phyloP scores from a whole-genome alignment of 208 protist species.

The Trypanosoma platydactyli region DNA sequence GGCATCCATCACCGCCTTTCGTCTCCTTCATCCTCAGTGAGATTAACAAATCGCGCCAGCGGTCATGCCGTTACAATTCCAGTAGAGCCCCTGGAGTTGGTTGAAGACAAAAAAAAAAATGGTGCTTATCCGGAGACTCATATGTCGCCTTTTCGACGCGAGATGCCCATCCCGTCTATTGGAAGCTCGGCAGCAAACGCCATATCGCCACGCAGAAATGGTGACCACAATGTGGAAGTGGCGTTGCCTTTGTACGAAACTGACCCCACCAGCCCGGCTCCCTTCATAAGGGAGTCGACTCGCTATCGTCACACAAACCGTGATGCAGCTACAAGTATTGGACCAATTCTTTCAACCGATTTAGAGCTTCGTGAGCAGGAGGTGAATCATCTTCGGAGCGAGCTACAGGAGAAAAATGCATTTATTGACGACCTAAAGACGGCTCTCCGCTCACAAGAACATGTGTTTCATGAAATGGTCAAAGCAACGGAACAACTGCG shows the following conservation, averaged over 20 bases:
- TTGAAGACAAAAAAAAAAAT: background rate
- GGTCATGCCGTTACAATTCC: background rate
- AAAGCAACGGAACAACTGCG: constrained; percentile 27
- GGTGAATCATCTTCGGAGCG: constrained; percentile 2
- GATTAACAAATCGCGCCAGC: background rate
- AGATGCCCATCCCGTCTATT: background rate
- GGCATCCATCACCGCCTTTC: background rate
- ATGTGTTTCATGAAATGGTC: constrained; percentile 34
- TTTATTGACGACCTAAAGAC: constrained; percentile 30
- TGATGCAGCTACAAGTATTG: background rate
- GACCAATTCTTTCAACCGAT: constrained; percentile 13
- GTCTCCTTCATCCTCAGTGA: constrained; percentile 1
- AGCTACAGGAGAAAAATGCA: constrained; percentile 24
- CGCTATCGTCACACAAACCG: background rate
- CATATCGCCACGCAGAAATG: background rate
- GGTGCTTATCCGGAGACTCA: background rate
- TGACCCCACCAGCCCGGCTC: constrained; percentile 2
- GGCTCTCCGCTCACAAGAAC: constrained; percentile 24
- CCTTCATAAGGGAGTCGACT: background rate
- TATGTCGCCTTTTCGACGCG: constrained; percentile 15
- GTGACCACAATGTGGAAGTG: background rate
- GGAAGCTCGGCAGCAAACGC: background rate
- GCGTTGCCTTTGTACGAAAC: constrained; percentile 13
- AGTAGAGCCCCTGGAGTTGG: constrained; percentile 8
- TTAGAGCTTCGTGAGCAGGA: constrained; percentile 11